Evolutionary conservation across 768 basidiomycete genomes (phyloP).

Genomic region (Hypholoma sublateritium): DNA sequence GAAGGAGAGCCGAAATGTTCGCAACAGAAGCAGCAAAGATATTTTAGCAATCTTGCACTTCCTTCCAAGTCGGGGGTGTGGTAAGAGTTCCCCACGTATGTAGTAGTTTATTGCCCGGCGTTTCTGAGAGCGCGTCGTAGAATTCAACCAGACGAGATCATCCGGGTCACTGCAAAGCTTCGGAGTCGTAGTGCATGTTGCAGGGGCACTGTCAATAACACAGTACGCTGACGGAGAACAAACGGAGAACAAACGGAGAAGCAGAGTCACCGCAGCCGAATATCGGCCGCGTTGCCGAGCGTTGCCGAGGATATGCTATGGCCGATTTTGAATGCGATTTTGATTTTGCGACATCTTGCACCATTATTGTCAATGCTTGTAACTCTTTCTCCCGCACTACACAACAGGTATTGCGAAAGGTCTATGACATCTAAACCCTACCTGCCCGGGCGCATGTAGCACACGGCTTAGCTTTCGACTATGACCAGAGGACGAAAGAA

Average conservation of each 20-base stretch:
- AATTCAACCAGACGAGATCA: not conserved
- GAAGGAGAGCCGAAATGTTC: too few species aligned
- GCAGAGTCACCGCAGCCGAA: not conserved
- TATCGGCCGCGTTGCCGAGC: not conserved
- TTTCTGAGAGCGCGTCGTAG: not conserved
- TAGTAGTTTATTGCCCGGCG: not conserved
- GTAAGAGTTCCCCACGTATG: not conserved
- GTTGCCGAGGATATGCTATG: not conserved
- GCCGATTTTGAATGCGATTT: constrained; percentile 26
- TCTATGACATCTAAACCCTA: constrained; percentile 11
- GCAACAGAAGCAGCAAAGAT: too few species aligned
- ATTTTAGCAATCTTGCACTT: not conserved
- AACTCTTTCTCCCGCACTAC: constrained; percentile 12
- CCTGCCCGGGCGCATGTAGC: constrained; percentile 15
- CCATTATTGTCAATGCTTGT: constrained; percentile 32
- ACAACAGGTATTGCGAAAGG: constrained; percentile 7
- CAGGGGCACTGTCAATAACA: not conserved
- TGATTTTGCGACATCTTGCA: constrained; percentile 36
- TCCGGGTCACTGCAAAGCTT: not conserved
- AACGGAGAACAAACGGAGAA: too few species aligned
- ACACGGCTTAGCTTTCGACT: constrained; percentile 7
- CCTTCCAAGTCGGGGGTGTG: not conserved
- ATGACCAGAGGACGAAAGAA: constrained; percentile 71
- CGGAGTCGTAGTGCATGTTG: not conserved
- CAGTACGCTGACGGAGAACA: too few species aligned